Conservation (phyloP, 495 filamentous ascomycete genomes). For the Annulohypoxylon maeteangense region DNA sequence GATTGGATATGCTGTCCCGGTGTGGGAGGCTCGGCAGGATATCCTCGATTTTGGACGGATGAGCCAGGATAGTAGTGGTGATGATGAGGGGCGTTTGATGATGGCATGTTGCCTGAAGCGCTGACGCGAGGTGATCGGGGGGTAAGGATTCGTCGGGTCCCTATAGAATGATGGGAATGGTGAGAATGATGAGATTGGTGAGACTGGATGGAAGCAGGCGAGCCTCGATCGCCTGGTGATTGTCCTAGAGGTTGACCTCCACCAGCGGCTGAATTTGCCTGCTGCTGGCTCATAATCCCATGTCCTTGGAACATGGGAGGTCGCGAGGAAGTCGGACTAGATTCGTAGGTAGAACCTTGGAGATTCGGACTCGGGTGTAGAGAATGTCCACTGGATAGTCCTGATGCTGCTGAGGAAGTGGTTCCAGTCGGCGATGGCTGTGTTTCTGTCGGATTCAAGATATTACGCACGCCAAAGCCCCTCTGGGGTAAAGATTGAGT, state of each 20-base stretch:
- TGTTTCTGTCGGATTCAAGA: conserved; percentile 60
- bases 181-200: conserved; percentile 53
- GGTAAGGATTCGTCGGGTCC: conserved; percentile 66
- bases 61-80: conserved; percentile 50
- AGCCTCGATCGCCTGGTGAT: conserved; percentile 50
- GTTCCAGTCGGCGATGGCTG: conserved; percentile 36
- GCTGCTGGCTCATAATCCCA: conserved; percentile 44
- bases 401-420: conserved; percentile 36
- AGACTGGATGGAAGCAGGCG: conserved; percentile 54
- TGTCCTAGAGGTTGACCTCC: conserved; percentile 46
- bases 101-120: conserved; percentile 56
- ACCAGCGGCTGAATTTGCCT: conserved; percentile 44
- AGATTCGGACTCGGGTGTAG: conserved; percentile 40
- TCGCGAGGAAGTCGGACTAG: conserved; percentile 46
- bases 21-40: conserved; percentile 28
- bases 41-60: conserved; percentile 44
- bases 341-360: conserved; percentile 43
- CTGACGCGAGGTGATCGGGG: conserved; percentile 70
- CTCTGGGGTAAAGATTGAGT: conserved; percentile 52
- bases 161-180: conserved; percentile 39
- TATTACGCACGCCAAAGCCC: conserved; percentile 61
- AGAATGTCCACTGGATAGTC: conserved; percentile 22
- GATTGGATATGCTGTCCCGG: conserved; percentile 37
- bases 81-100: conserved; percentile 59
- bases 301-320: conserved; percentile 46